A percentile compares a stretch with the other conserved stretches of the same genome.
These are phyloP conservation scores for Geoglossum cookeanum DNA, from an alignment of 2,329 filamentous ascomycete species.

Conservation along the genomic window DNA sequence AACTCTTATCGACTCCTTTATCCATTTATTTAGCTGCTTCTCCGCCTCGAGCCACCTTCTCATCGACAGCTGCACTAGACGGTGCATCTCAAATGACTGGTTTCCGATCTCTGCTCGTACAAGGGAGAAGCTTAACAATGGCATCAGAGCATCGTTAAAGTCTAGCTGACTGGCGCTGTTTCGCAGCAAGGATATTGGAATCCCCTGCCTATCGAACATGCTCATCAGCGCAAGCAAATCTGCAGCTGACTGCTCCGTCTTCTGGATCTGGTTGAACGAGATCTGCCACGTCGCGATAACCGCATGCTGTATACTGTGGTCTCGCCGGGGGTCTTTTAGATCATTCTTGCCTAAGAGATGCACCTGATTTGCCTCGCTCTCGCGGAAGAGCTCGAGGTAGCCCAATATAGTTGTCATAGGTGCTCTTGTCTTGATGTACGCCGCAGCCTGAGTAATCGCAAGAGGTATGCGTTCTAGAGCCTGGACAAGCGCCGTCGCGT, in stretches of 20 bases:
- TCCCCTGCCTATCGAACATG: neutral
- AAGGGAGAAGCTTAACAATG: neutral
- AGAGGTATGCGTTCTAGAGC: too few relatives aligned
- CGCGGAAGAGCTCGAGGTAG: too few relatives aligned
- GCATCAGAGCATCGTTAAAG: neutral
- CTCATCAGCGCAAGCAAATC: neutral
- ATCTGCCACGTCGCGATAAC: neutral
- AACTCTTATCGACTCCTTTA: conserved; percentile 7
- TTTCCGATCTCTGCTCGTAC: neutral
- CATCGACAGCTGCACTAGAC: conserved; percentile 4
- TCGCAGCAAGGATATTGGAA: neutral
- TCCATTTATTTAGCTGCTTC: conserved; percentile 6
- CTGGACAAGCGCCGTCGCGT: too few relatives aligned
- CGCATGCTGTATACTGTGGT: too few relatives aligned
- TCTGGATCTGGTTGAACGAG: neutral
- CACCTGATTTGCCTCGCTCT: too few relatives aligned
- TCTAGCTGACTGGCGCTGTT: neutral
- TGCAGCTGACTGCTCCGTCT: neutral
- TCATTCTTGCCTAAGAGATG: too few relatives aligned
- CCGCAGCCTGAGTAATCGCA: too few relatives aligned
- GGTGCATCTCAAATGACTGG: neutral
- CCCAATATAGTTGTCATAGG: too few relatives aligned
- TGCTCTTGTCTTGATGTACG: too few relatives aligned
- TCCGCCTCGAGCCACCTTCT: conserved; percentile 11
- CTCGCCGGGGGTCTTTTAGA: too few relatives aligned